phyloP scores from a whole-genome alignment of 495 filamentous ascomycete species.

The Cairneyella variabilis region DNA sequence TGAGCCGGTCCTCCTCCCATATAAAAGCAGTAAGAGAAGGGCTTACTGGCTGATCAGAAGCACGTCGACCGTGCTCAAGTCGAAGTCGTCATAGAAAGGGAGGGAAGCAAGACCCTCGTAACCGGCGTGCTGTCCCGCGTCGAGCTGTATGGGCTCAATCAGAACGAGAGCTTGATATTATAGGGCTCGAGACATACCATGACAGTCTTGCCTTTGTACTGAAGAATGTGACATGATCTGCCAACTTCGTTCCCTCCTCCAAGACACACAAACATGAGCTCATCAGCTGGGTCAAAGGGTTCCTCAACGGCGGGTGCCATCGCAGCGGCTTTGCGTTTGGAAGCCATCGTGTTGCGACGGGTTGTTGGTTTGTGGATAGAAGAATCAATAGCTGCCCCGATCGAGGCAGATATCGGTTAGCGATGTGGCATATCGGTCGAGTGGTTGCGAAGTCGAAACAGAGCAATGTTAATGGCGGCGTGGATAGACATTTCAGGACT shows the following conservation, averaged over 20 bases:
- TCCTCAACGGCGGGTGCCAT: constrained; percentile 63
- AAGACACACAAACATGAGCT: constrained; percentile 87
- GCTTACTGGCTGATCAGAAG: constrained; percentile 97
- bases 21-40: constrained; percentile 23
- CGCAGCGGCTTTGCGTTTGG: constrained; percentile 66
- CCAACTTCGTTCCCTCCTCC: constrained; percentile 97
- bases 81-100: constrained; percentile 98
- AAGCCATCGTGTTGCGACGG: constrained; percentile 67
- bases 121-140: constrained; percentile 95
- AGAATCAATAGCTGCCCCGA: no score
- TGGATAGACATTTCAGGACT: no score
- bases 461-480: no score
- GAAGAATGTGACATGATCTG: constrained; percentile 93
- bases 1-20: no score
- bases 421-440: no score
- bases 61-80: constrained; percentile 94
- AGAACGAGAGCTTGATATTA: neutral
- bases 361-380: no score
- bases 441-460: no score
- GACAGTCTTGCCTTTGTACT: constrained; percentile 98
- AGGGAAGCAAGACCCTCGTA: constrained; percentile 91
- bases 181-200: constrained; percentile 63
- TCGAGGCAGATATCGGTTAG: no score
- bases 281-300: constrained; percentile 73
- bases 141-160: constrained; percentile 56